A percentile compares a stretch with the other conserved stretches of the same genome.
These are phyloP conservation scores for Arxiozyma heterogenica DNA, from an alignment of 1,139 yeast genomes.

Conservation along the genomic window DNA sequence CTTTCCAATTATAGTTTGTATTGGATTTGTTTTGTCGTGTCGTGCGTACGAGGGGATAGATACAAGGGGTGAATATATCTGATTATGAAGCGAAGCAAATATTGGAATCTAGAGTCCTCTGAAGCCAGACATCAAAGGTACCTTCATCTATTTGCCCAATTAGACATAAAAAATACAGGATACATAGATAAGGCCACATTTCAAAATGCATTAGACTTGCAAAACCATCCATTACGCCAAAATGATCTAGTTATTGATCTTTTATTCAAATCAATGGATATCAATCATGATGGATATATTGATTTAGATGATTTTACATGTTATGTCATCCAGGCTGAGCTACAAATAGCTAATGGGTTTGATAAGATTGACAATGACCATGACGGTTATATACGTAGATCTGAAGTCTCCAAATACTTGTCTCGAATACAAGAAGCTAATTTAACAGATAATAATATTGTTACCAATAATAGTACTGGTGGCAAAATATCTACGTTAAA, in stretches of 20 bases:
- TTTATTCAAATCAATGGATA: constrained; percentile 49
- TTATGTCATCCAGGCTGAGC: constrained; percentile 55
- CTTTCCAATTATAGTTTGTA: no score
- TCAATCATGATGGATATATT: constrained; percentile 46
- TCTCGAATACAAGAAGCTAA: constrained; percentile 19
- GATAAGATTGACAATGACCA: constrained; percentile 59
- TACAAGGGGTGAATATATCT: not conserved
- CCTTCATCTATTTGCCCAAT: constrained; percentile 33
- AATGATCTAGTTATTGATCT: constrained; percentile 51
- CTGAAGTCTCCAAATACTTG: constrained; percentile 61
- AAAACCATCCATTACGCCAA: constrained; percentile 59
- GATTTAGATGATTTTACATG: constrained; percentile 54
- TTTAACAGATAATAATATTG: not conserved
- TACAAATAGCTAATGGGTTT: constrained; percentile 64
- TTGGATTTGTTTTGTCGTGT: no score
- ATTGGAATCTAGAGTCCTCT: constrained; percentile 2
- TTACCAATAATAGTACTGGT: not conserved
- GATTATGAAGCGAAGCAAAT: not conserved
- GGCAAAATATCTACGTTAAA: constrained; percentile 11
- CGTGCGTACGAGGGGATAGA: not conserved
- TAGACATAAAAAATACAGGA: constrained; percentile 49
- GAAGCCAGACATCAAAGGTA: constrained; percentile 19
- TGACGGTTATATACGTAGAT: constrained; percentile 61
- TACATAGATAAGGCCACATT: constrained; percentile 49
- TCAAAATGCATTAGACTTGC: constrained; percentile 42